A percentile compares a stretch with the other conserved stretches of the same genome.
These are phyloP conservation scores for Sordariomycetes sp. DNA, from an alignment of 2,329 filamentous ascomycete species.

Conservation along the genomic window DNA sequence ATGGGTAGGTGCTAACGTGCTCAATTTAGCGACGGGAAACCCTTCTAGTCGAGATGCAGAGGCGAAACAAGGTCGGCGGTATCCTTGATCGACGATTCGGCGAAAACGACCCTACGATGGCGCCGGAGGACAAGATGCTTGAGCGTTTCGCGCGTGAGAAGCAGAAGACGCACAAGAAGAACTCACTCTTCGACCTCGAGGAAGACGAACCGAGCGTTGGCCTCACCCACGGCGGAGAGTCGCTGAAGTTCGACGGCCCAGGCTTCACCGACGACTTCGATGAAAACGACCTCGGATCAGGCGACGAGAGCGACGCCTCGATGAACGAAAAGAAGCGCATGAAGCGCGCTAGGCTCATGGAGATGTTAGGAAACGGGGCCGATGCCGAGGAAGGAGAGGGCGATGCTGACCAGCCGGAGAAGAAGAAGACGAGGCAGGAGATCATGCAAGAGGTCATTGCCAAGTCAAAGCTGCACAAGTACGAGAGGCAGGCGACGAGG, in stretches of 20 bases:
- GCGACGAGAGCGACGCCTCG: constrained; percentile 42
- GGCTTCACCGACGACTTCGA: constrained; percentile 60
- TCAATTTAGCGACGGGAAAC: constrained; percentile 56
- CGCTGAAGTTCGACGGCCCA: constrained; percentile 51
- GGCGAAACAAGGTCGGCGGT: constrained; percentile 80
- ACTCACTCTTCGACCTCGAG: constrained; percentile 79
- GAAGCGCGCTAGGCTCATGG: constrained; percentile 40
- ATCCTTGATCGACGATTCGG: constrained; percentile 90
- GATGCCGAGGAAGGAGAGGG: constrained; percentile 34
- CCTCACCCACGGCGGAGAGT: constrained; percentile 75
- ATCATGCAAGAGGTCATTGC: constrained; percentile 97
- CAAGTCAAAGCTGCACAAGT: constrained; percentile 92
- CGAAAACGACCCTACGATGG: constrained; percentile 89
- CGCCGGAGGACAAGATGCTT: constrained; percentile 80
- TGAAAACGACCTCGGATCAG: constrained; percentile 55
- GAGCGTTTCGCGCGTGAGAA: constrained; percentile 86
- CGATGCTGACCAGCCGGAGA: constrained; percentile 50
- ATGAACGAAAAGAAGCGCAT: constrained; percentile 39
- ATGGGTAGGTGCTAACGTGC: constrained; percentile 9
- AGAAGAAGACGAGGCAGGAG: constrained; percentile 91
- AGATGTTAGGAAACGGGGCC: constrained; percentile 16
- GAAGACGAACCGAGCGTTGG: constrained; percentile 55
- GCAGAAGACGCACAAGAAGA: constrained; percentile 63
- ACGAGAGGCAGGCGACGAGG: constrained; percentile 82
- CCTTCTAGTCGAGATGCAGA: constrained; percentile 78